Evolutionary conservation across 2,329 filamentous ascomycete species (phyloP), one percentile per base, ranked within the genome.

Genomic region (Ophiostoma himal-ulmi): DNA sequence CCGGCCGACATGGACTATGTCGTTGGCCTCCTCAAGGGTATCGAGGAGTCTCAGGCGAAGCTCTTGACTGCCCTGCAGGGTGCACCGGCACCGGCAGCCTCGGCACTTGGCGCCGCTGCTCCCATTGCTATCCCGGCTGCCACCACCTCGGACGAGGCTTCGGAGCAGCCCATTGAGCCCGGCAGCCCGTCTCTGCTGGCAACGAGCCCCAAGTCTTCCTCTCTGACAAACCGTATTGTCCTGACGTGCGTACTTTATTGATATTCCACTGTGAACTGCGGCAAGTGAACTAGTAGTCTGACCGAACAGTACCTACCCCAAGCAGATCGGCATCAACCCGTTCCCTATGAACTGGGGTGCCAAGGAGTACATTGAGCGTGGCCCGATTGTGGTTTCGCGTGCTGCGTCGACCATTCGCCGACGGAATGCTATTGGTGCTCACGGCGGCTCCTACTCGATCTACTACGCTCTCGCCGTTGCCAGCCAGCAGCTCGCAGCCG

Each of bases 381-480:
- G 94, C 1, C 94, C 94, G 5, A 91, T 98, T 68, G 90, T 97
- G 68, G 94, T 97, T 62, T 95, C 91, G 36, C 86, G 93, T 75
- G 86, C 88, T 72, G 82, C 88, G 39, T 89, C 87, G 70, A 95
- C 92, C 5, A 91, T 96, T 75, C 85, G 92, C 70, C 87, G 88
- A 77, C 89, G 93, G 73, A 96, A 96, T 80, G 91, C 73, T 10
- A 74, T 75, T n/a, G 44, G 44, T 20, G 75, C 77, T 71, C 76
- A 80, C 70, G 94, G 95, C 73, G 94, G 95, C 71, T 97, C 93
- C 5, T 98, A 99, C 79, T 93, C 92, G 73, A 94, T 97, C 74
- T 98, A 98, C 82, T 93, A 96, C 78, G 94, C 94, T 30, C 85
- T 98, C 37, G 94, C 94, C 14, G 89, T 98, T 74, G 94, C 94